phyloP scores from a whole-genome alignment of 179 eudicot species.

The Beta corolliflora region DNA sequence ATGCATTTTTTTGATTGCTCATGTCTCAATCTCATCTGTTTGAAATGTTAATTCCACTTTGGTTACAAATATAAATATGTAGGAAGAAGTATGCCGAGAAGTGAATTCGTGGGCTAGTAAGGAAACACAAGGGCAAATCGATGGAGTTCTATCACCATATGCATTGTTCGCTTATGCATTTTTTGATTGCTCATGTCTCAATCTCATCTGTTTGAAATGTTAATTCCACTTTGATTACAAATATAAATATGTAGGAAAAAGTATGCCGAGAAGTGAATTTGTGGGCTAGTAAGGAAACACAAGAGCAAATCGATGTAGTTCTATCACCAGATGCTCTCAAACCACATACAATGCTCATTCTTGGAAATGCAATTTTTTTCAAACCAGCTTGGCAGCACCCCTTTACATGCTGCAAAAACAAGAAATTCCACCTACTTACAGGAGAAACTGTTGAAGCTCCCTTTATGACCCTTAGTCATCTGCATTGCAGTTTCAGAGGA shows the following conservation, averaged over 20 bases:
- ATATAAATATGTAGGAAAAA: too few relatives aligned
- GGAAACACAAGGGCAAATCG: slow-evolving; percentile 15
- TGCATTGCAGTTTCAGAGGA: background rate
- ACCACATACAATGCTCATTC: slow-evolving; percentile 21
- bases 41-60: too few relatives aligned
- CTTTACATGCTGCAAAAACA: background rate
- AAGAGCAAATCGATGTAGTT: too few relatives aligned
- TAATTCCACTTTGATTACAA: too few relatives aligned
- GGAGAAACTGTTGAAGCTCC: slow-evolving; percentile 16
- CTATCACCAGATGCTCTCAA: slow-evolving; percentile 3
- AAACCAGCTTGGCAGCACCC: slow-evolving; percentile 19
- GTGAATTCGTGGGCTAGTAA: slow-evolving; percentile 21
- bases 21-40: too few relatives aligned
- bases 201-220: too few relatives aligned
- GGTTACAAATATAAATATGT: background rate
- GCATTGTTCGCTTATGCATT: too few relatives aligned
- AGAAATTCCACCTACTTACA: slow-evolving; percentile 15
- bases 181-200: too few relatives aligned
- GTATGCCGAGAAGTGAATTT: too few relatives aligned
- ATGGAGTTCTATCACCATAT: slow-evolving; percentile 2
- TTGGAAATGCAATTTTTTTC: slow-evolving; percentile 30
- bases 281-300: too few relatives aligned
- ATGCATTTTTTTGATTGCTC: too few relatives aligned
- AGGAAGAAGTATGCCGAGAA: slow-evolving; percentile 26
- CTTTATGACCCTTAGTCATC: background rate